Evolutionary conservation across 176 grass and related monocot species (phyloP), one percentile per base, ranked within the genome.

Genomic region (Areca catechu): DNA sequence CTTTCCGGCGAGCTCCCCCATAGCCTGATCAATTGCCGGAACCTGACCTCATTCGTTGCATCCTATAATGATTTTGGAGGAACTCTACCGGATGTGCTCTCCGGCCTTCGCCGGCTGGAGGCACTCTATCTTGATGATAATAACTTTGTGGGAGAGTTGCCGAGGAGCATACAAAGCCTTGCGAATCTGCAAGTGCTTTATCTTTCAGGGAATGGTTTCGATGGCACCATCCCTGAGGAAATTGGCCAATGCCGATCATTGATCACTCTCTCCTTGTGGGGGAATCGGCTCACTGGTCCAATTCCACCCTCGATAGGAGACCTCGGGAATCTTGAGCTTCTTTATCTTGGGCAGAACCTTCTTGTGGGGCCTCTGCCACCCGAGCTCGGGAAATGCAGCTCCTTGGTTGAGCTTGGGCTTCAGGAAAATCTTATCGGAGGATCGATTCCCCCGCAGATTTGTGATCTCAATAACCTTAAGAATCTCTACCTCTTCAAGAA

Each of bases 1-100:
- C 65, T 88, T 29, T 19, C 66, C 7, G 71, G 79, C 0, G 53
- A 73, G 24, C 65, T 88, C 18, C 80, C 85, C 20, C 17, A 0
- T 0, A 88, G 79, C 71, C 75, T 88, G 16, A 15, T 51, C 56
- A 88, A 83, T 77, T 88, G 85, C 49, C 60, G 48, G 16, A 88
- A 80, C 22, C 79, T 88, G 47, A 83, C 67, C 18, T 20, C 16
- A 4, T 49, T 88, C 10, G 54, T 24, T 48, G 51, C 73, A 0
- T 79, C 85, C 28, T 60, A 48, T 61, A 88, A 88, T 17, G 54
- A 27, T 27, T 68, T 88, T 7, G 48, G 50, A 0, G 80, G 85
- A 22, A 17, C 2, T 7, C 30, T 88, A 22, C 74, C 79, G 1
- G 76, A 83, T 73, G 54, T 79, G 43, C 80, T 88, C 0, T 47